Conservation (phyloP, 345 rosid species). For the Abelmoschus esculentus region DNA sequence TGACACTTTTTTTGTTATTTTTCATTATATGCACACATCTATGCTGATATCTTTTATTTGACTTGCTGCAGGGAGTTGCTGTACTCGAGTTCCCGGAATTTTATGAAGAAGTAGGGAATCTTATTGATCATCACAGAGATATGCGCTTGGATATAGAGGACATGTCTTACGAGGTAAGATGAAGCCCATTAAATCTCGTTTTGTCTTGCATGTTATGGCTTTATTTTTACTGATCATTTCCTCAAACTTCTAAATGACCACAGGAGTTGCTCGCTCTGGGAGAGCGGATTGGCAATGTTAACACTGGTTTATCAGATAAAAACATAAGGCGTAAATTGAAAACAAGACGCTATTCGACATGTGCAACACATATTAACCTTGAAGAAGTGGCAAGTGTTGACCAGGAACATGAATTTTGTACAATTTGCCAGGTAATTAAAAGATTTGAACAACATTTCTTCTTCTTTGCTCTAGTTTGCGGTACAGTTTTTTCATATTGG, state of each 20-base stretch:
- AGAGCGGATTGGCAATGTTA: slow-evolving; percentile 71
- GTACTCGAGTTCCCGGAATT: slow-evolving; percentile 42
- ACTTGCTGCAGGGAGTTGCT: slow-evolving; percentile 57
- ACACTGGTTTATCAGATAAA: slow-evolving; percentile 78
- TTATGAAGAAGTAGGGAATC: slow-evolving; percentile 41
- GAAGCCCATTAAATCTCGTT: background rate
- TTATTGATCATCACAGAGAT: slow-evolving; percentile 64
- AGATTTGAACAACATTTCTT: background rate
- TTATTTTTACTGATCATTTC: background rate
- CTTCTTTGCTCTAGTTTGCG: background rate
- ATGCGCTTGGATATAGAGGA: slow-evolving; percentile 93
- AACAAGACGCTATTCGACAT: slow-evolving; percentile 35
- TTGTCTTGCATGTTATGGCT: background rate
- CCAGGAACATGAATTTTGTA: slow-evolving; percentile 59
- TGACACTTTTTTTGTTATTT: background rate
- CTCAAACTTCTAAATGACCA: background rate
- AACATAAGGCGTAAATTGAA: slow-evolving; percentile 31
- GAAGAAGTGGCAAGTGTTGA: slow-evolving; percentile 50
- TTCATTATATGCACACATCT: background rate
- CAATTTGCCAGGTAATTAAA: slow-evolving; percentile 72
- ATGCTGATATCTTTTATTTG: slow-evolving; percentile 3
- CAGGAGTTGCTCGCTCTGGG: slow-evolving; percentile 88
- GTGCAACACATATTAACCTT: slow-evolving; percentile 35
- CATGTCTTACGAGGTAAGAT: slow-evolving; percentile 78
- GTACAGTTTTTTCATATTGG: background rate